Evolutionary conservation across 2,329 filamentous ascomycete species (phyloP).

Genomic region (Penicillium sp.): DNA sequence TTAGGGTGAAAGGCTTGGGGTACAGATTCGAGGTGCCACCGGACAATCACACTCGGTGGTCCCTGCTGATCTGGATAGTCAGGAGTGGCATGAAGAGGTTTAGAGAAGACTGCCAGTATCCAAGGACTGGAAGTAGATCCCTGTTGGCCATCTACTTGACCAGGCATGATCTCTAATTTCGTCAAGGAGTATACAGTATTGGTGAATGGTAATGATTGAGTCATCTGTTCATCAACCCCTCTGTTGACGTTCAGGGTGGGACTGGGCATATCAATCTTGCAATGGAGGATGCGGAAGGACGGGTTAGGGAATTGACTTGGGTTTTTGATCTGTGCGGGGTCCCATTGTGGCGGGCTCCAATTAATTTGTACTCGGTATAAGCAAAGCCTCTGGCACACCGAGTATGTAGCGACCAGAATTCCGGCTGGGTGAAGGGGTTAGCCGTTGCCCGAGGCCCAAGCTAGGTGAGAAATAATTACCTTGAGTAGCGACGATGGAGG

Average conservation of each 20-base stretch:
- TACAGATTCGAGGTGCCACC: slow-evolving; percentile 76
- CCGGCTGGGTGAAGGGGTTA: slow-evolving; percentile 27
- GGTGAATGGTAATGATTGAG: slow-evolving; percentile 27
- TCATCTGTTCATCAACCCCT: slow-evolving; percentile 27
- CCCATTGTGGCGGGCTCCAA: slow-evolving; percentile 68
- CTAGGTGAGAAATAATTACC: slow-evolving; percentile 50
- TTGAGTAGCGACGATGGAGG: slow-evolving; percentile 74
- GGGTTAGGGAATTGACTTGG: slow-evolving; percentile 38
- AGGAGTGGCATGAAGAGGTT: slow-evolving; percentile 55
- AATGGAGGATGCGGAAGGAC: slow-evolving; percentile 42
- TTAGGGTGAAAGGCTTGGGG: slow-evolving; percentile 71
- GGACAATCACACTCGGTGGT: slow-evolving; percentile 74
- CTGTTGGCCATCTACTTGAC: slow-evolving; percentile 60
- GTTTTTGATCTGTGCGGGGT: slow-evolving; percentile 49
- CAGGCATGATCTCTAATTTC: slow-evolving; percentile 73
- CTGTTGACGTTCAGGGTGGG: slow-evolving; percentile 34
- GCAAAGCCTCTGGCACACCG: slow-evolving; percentile 70
- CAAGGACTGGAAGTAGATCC: slow-evolving; percentile 64
- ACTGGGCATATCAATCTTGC: slow-evolving; percentile 42
- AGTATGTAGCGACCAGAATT: slow-evolving; percentile 45
- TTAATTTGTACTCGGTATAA: slow-evolving; percentile 74
- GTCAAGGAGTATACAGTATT: slow-evolving; percentile 65
- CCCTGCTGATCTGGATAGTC: slow-evolving; percentile 65
- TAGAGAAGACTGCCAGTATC: slow-evolving; percentile 74
- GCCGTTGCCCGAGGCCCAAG: slow-evolving; percentile 1